Percentiles rank a stretch among this genome's conserved stretches.
These are phyloP conservation scores for Leccinum truebloodii DNA, from an alignment of 768 basidiomycete species.

Conservation along the genomic window DNA sequence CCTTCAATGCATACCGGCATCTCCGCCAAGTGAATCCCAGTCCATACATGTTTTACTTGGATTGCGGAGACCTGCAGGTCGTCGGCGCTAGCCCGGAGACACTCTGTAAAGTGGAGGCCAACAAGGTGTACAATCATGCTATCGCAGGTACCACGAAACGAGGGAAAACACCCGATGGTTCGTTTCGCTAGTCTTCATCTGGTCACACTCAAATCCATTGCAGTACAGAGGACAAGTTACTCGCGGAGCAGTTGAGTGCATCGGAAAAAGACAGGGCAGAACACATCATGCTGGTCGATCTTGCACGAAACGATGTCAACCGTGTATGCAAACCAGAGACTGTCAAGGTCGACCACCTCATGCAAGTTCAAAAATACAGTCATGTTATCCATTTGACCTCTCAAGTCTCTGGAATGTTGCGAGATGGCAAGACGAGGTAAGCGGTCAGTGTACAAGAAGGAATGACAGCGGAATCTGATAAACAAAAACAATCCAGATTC, in stretches of 20 bases:
- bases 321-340: constrained; percentile 94
- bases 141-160: constrained; percentile 94
- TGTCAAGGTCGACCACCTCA: constrained; percentile 94
- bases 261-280: constrained; percentile 97
- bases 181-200: constrained; percentile 24
- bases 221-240: constrained; percentile 78
- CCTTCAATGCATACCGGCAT: constrained; percentile 96
- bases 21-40: constrained; percentile 95
- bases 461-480: constrained; percentile 6
- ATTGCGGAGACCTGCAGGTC: constrained; percentile 89
- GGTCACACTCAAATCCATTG: constrained; percentile 9
- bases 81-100: constrained; percentile 99
- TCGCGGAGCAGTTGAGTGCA: constrained; percentile 70
- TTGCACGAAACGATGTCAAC: constrained; percentile 98
- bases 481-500: constrained; percentile 54
- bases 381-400: constrained; percentile 98
- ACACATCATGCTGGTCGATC: constrained; percentile 98
- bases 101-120: constrained; percentile 89
- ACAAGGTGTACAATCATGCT: constrained; percentile 95
- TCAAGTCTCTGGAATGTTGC: constrained; percentile 85
- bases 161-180: constrained; percentile 85
- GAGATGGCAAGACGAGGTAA: constrained; percentile 83
- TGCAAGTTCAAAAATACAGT: constrained; percentile 93
- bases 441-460: constrained; percentile 9
- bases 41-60: constrained; percentile 98